phyloP scores from a whole-genome alignment of 1,284 basidiomycete species.

The Ganoderma lingzhi region DNA sequence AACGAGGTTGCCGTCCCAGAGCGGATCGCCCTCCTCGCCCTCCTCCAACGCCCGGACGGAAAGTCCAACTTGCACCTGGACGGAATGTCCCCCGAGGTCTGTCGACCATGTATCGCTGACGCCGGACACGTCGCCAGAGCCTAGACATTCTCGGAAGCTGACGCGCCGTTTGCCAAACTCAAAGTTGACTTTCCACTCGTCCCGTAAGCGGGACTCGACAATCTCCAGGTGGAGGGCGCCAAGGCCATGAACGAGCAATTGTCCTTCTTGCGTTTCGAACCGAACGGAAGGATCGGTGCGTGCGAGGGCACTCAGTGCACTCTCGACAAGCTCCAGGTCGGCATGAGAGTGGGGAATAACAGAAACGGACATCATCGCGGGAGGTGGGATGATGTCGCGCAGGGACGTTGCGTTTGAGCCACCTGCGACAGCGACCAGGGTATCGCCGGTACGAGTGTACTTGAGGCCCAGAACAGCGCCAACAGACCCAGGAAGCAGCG shows the following conservation, averaged over 20 bases:
- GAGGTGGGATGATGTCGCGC: conserved; percentile 75
- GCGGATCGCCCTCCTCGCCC: conserved; percentile 66
- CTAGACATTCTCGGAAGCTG: conserved; percentile 80
- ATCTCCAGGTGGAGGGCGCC: conserved; percentile 91
- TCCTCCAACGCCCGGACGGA: conserved; percentile 59
- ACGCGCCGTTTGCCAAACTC: conserved; percentile 83
- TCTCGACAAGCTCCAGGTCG: conserved; percentile 79
- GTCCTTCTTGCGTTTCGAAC: conserved; percentile 81
- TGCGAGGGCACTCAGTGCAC: conserved; percentile 77
- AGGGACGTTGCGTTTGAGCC: conserved; percentile 52
- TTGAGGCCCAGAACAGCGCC: conserved; percentile 87
- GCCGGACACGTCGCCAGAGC: conserved; percentile 42
- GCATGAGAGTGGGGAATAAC: conserved; percentile 85
- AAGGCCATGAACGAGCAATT: conserved; percentile 85
- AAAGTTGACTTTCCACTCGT: conserved; percentile 85
- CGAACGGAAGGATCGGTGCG: conserved; percentile 89
- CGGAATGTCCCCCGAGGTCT: conserved; percentile 63
- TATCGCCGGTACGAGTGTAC: conserved; percentile 90
- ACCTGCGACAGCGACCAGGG: conserved; percentile 64
- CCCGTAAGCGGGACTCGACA: conserved; percentile 77
- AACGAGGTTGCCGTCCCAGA: conserved; percentile 80
- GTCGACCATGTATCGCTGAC: conserved; percentile 61
- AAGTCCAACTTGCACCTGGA: conserved; percentile 57
- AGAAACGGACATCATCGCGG: conserved; percentile 81
- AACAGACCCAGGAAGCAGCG: conserved; percentile 83